Evolutionary conservation across 305 asterid species (phyloP).

Genomic region (Solanum aculeatissimum): DNA sequence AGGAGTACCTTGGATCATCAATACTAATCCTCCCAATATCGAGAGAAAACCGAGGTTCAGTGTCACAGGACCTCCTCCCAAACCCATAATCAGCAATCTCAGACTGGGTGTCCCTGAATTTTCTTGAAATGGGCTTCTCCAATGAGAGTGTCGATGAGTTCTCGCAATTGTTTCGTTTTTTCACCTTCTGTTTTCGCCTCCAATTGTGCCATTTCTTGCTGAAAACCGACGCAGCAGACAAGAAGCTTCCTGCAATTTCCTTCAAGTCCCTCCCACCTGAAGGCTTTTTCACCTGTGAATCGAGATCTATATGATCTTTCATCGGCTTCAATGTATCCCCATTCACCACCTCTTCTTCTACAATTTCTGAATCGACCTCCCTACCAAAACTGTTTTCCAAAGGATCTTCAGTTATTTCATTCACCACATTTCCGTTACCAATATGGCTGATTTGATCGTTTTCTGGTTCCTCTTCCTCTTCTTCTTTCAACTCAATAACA

Average conservation of each 20-base stretch:
- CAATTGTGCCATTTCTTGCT: conserved; percentile 94
- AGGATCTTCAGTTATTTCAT: conserved; percentile 23
- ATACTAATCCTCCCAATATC: conserved; percentile 82
- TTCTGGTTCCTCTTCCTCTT: conserved; percentile 13
- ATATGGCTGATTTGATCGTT: conserved; percentile 2
- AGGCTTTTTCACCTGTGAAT: conserved; percentile 46
- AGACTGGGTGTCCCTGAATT: conserved; percentile 73
- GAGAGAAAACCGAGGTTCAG: conserved; percentile 82
- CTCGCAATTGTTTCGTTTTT: conserved; percentile 45
- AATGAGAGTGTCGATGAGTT: conserved; percentile 41
- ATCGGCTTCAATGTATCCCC: conserved; percentile 36
- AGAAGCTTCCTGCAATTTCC: conserved; percentile 47
- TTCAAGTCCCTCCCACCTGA: conserved; percentile 33
- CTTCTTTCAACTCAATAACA: conserved; percentile 40
- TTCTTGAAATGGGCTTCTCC: conserved; percentile 69
- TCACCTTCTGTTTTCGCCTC: conserved; percentile 83
- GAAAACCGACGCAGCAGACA: conserved; percentile 90
- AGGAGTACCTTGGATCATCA: conserved; percentile 79
- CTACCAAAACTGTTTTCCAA: conserved; percentile 12
- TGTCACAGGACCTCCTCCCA: conserved; percentile 86
- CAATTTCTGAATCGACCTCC: conserved; percentile 39
- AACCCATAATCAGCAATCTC: conserved; percentile 92
- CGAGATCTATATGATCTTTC: conserved; percentile 75
- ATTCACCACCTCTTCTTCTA: conserved; percentile 43
- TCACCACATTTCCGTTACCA: conserved; percentile 4